Evolutionary conservation across 768 basidiomycete genomes (phyloP).

Genomic region (Mycena polygramma): DNA sequence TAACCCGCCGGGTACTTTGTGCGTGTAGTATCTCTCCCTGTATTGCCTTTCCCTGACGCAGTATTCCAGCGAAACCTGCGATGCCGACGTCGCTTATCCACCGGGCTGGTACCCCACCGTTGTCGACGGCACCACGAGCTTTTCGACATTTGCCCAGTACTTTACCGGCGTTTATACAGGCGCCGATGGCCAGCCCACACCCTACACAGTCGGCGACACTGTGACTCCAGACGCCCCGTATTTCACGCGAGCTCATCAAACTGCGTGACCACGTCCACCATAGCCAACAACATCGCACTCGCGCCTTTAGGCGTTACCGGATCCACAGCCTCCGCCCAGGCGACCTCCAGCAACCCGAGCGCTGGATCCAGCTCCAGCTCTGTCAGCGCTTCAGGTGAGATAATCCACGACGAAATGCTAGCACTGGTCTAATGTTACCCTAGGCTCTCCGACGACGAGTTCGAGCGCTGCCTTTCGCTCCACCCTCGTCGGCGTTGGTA

Average conservation of each 20-base stretch:
- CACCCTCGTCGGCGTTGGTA: conserved; percentile 17
- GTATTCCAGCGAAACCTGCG: conserved; percentile 53
- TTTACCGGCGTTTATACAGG: conserved; percentile 53
- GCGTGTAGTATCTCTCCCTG: conserved; percentile 31
- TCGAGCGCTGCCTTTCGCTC: conserved; percentile 23
- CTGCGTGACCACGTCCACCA: conserved; percentile 53
- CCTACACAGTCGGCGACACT: conserved; percentile 57
- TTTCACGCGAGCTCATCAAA: conserved; percentile 55
- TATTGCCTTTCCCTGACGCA: too few relatives aligned
- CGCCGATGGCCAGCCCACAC: conserved; percentile 40
- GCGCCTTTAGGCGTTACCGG: conserved; percentile 30
- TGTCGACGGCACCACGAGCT: conserved; percentile 52
- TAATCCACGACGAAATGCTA: background rate
- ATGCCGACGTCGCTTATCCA: conserved; percentile 61
- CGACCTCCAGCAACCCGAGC: background rate
- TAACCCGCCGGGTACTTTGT: conserved; percentile 57
- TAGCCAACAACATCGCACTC: conserved; percentile 55
- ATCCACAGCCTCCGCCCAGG: background rate
- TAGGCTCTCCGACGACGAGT: background rate
- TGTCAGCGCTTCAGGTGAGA: background rate
- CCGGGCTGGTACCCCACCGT: conserved; percentile 62
- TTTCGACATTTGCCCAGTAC: conserved; percentile 59
- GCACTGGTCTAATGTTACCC: background rate
- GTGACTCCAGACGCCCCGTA: conserved; percentile 52
- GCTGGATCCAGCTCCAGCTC: conserved; percentile 12